Conservation (phyloP, 805 yeast species). For the Lachancea meyersii region DNA sequence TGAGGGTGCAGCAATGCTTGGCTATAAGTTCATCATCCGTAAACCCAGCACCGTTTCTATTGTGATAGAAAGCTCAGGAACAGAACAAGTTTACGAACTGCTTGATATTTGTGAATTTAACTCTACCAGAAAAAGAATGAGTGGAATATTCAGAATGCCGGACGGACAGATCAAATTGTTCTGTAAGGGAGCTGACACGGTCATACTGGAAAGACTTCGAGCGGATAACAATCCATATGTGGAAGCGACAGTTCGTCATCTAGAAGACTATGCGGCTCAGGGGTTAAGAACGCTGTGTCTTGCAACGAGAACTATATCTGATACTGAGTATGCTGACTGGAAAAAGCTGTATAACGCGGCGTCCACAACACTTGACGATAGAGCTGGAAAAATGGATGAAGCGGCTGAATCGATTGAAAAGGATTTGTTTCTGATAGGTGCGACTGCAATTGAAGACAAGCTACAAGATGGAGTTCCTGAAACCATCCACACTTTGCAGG, state of each 20-base stretch:
- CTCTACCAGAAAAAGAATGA: conserved; percentile 96
- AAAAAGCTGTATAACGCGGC: conserved; percentile 62
- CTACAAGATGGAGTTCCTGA: conserved; percentile 98
- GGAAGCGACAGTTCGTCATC: conserved; percentile 72
- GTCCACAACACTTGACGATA: conserved; percentile 68
- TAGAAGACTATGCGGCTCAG: conserved; percentile 94
- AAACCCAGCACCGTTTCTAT: conserved; percentile 77
- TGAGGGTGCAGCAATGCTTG: conserved; percentile 88
- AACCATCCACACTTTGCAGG: conserved; percentile 88
- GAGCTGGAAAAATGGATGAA: conserved; percentile 71
- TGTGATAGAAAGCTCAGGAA: conserved; percentile 43
- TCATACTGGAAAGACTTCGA: conserved; percentile 77
- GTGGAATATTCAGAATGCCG: conserved; percentile 88
- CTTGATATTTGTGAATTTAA: conserved; percentile 93
- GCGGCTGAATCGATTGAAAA: conserved; percentile 87
- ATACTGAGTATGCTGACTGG: conserved; percentile 75
- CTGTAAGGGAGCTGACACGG: conserved; percentile 98
- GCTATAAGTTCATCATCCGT: conserved; percentile 78
- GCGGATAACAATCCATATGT: conserved; percentile 68
- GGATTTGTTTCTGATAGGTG: conserved; percentile 78
- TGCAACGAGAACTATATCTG: conserved; percentile 75
- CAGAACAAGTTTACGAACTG: conserved; percentile 60
- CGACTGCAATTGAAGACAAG: conserved; percentile 97
- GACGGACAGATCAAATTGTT: conserved; percentile 84
- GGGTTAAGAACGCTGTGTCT: conserved; percentile 93